Base-by-base conservation (phyloP, 2,329 filamentous ascomycete species). In the Tolypocladium inflatum region DNA sequence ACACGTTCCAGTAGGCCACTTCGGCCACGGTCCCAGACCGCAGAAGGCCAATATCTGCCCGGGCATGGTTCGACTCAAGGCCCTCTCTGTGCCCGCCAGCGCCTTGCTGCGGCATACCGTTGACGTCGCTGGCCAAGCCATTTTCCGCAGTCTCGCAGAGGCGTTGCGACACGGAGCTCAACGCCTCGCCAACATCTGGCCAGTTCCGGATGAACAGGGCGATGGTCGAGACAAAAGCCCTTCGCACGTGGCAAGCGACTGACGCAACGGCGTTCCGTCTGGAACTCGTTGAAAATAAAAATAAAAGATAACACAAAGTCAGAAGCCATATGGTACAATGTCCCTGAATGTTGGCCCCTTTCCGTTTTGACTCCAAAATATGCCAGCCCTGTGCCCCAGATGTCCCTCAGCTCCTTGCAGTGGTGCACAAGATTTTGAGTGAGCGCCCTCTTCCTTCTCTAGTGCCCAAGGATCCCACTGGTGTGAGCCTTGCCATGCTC, bases 281-380 rank as follows among this genome's bases (percentile, higher is more conserved):
- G 33, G n/a, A 26, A 30, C 11, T n/a, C n/a, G n/a, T 42, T 21
- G 41, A 23, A 26, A 30, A 53, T 35, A 42, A 15, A 50, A 60
- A 57, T 57, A 57, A 55, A 60, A 43, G 55, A 39, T 21, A 59
- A 51, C 42, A 57, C 26, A 21, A 26, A 30, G 54, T 45, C n/a
- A 53, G 55, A 53, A 54, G 10, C 30, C 54, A 15, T 48, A 55
- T 55, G 39, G 41, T 55, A 55, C 54, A 55, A 21, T 11, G 35
- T 17, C 53, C 26, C 23, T 2, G 52, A 55, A 55, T 35, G 38
- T 42, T 55, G 53, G 53, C 38, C 53, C 37, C 53, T 42, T n/a
- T 45, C 26, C 42, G 15, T 21, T 23, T 30, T 39, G 55, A 45
- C 55, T 48, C 55, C 41, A 21, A 19, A 17, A 35, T 56, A 45